Evolutionary conservation across 2,329 filamentous ascomycete genomes (phyloP).

Genomic region (Amauroascus verrucosus): DNA sequence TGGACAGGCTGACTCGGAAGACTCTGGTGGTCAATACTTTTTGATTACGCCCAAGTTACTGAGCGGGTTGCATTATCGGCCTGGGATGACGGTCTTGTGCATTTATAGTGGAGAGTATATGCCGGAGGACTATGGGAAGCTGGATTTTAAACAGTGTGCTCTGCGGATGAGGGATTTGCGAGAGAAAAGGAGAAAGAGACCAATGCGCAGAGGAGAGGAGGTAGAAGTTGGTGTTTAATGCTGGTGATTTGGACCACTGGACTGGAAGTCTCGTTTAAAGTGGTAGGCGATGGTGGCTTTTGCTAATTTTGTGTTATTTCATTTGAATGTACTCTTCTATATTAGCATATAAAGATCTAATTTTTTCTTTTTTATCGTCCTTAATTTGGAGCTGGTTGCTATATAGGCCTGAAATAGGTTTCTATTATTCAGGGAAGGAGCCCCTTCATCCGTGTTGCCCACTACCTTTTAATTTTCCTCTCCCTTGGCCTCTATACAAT

Average conservation of each 20-base stretch:
- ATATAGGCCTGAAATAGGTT: too few species aligned
- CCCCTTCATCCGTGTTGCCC: neutral
- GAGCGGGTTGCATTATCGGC: slow-evolving; percentile 71
- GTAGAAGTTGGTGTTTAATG: neutral
- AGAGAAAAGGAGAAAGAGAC: slow-evolving; percentile 9
- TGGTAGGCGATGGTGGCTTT: neutral
- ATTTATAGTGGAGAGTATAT: slow-evolving; percentile 75
- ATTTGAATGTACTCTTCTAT: neutral
- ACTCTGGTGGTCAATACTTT: slow-evolving; percentile 66
- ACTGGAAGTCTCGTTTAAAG: neutral
- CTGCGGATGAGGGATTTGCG: slow-evolving; percentile 27
- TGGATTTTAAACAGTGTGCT: slow-evolving; percentile 32
- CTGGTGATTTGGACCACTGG: neutral
- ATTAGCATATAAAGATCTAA: too few species aligned
- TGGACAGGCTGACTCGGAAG: slow-evolving; percentile 44
- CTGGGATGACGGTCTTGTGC: slow-evolving; percentile 84
- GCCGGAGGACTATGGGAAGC: slow-evolving; percentile 30
- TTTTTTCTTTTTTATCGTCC: neutral
- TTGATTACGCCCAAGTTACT: slow-evolving; percentile 95
- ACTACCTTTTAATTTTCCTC: slow-evolving; percentile 24
- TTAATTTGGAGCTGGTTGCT: too few species aligned
- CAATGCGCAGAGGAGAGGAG: neutral
- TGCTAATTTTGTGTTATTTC: neutral
- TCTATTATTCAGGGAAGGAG: too few species aligned
- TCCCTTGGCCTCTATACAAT: slow-evolving; percentile 38